Evolutionary conservation across 176 grass and related monocot genomes (phyloP), one percentile per base, ranked within the genome.

Genomic region (Otatea glauca): DNA sequence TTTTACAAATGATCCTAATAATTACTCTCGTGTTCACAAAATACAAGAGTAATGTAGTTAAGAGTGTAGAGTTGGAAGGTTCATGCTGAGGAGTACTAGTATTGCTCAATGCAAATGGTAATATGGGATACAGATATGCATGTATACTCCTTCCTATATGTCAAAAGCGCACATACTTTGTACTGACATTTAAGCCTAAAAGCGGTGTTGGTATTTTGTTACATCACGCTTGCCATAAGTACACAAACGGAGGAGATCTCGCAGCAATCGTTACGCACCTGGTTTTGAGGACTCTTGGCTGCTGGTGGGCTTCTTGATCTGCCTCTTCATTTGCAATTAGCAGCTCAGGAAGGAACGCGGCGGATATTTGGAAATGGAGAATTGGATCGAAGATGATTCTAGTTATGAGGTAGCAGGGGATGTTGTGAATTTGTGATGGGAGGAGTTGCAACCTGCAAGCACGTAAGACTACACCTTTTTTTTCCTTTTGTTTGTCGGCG

Each of bases 281-380:
- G 53, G 43, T 23, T 87, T 81, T 5, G 63, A 60, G n/a, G 80
- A 80, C 55, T 55, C 80, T 29, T 51, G 51, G 81, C 75, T 56
- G 81, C 60, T 13, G 9, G 68, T 44, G 68, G 60, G 54, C 78
- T 78, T 90, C 88, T 86, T 89, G 11, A 74, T 76, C 20, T 89
- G 84, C 79, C 73, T 68, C 74, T 68, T 83, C 88, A 86, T 90
- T 24, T 23, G 21, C 41, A 32, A 55, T 34, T 51, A 20, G 75
- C 50, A 18, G 56, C 62, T 62, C 29, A 0, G 27, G 15, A 34
- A 58, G 7, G 59, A 34, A 4, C 18, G 60, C 32, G 76, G 32
- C 13, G 76, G 76, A 62, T 2, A 27, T 20, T 6, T 29, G 27
- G 60, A 78, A 21, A 48, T 42, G 84, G 74, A 81, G 81, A 86